These are phyloP conservation scores for Sporothrix dimorphospora DNA, from an alignment of 2,329 filamentous ascomycete genomes.

Conservation along the genomic window DNA sequence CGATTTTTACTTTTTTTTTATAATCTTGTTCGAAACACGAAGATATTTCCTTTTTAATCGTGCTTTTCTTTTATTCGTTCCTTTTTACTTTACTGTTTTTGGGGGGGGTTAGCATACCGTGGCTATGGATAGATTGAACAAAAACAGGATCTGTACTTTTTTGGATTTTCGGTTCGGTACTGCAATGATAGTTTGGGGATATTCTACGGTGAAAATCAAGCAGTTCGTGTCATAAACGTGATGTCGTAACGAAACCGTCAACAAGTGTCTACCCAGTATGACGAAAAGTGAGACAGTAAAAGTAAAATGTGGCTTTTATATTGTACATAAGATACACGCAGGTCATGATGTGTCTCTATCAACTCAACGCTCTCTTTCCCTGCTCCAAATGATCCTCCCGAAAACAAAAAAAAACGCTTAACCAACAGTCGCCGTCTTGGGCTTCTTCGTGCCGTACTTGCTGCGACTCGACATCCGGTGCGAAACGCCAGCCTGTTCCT, in stretches of 20 bases:
- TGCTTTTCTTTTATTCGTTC: background rate
- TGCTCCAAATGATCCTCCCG: background rate
- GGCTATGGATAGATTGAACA: background rate
- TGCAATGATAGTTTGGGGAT: background rate
- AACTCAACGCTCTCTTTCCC: background rate
- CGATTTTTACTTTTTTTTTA: slow-evolving; percentile 2
- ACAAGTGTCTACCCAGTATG: background rate
- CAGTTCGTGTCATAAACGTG: background rate
- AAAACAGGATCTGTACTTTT: background rate
- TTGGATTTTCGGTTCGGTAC: background rate
- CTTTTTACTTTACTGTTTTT: background rate
- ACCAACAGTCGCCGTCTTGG: slow-evolving; percentile 73
- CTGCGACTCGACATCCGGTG: slow-evolving; percentile 83
- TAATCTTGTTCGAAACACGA: background rate
- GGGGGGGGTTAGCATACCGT: background rate
- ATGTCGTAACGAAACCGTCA: background rate
- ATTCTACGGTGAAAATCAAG: background rate
- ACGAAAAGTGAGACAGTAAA: background rate
- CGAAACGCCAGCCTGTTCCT: slow-evolving; percentile 78
- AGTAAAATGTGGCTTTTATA: slow-evolving; percentile 6
- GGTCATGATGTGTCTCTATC: background rate
- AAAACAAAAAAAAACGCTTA: slow-evolving; percentile 31
- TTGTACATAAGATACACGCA: slow-evolving; percentile 18
- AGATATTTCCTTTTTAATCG: background rate
- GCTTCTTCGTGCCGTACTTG: slow-evolving; percentile 99